Conservation (phyloP, 192 early-diverging fungal genomes). For the Podila horticola region DNA sequence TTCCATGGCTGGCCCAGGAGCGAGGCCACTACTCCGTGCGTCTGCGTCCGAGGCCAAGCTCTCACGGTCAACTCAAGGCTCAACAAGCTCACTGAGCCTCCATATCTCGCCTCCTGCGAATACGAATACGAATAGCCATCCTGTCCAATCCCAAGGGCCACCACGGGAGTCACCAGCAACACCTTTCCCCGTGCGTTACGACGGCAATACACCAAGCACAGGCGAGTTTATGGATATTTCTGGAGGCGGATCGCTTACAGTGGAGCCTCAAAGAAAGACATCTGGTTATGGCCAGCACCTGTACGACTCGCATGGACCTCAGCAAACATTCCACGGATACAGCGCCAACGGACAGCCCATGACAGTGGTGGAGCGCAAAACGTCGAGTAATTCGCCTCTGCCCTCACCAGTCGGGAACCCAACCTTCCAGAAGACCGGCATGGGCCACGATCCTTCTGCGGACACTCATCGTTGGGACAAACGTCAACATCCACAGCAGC, state of each 20-base stretch:
- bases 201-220: neutral
- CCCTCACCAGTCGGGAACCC: constrained; percentile 34
- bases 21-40: constrained; percentile 8
- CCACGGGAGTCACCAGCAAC: constrained; percentile 31
- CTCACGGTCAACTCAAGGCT: neutral
- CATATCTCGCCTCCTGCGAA: neutral
- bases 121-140: neutral
- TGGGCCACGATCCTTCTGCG: constrained; percentile 14
- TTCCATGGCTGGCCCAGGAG: neutral
- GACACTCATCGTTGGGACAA: constrained; percentile 49
- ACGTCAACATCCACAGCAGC: constrained; percentile 32
- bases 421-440: constrained; percentile 26
- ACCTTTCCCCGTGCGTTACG: constrained; percentile 22
- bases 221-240: neutral
- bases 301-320: constrained; percentile 6
- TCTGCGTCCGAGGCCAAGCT: constrained; percentile 21
- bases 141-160: neutral
- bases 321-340: constrained; percentile 22
- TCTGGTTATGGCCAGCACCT: neutral
- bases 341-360: constrained; percentile 2
- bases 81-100: constrained; percentile 7
- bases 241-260: constrained; percentile 1
- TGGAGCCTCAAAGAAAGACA: neutral
- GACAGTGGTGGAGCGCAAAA: neutral
- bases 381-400: constrained; percentile 24